These are phyloP conservation scores for Lycium ferocissimum DNA, from an alignment of 257 asterid genomes.

Conservation along the genomic window DNA sequence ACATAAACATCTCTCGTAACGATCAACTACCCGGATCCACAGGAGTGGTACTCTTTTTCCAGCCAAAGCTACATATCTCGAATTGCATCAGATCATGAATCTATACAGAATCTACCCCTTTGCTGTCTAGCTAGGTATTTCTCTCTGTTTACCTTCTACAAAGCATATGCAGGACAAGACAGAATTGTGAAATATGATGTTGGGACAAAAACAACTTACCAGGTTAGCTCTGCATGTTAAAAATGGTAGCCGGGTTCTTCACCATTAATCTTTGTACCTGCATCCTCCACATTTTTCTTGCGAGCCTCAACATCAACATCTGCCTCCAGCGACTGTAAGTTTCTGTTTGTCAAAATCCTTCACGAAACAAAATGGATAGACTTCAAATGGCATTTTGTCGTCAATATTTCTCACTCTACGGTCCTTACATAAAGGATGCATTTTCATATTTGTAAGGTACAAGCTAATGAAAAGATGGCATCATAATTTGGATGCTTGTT, in stretches of 20 bases:
- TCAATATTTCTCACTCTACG: neutral
- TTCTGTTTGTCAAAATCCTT: constrained; percentile 79
- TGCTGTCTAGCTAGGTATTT: constrained; percentile 88
- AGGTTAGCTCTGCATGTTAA: neutral
- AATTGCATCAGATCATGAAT: neutral
- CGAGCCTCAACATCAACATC: constrained; percentile 81
- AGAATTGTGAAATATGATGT: constrained; percentile 4
- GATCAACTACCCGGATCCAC: neutral
- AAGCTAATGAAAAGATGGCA: neutral
- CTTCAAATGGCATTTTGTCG: neutral
- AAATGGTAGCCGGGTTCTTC: constrained; percentile 67
- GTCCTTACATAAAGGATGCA: neutral
- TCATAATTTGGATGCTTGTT: neutral
- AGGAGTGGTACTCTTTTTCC: neutral
- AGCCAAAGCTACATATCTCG: neutral
- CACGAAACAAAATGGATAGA: constrained; percentile 7
- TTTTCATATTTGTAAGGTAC: neutral
- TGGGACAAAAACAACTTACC: constrained; percentile 17
- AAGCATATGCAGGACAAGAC: neutral
- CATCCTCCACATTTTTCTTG: constrained; percentile 76
- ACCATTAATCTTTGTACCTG: constrained; percentile 70
- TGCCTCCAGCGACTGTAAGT: constrained; percentile 72
- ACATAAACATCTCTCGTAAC: neutral
- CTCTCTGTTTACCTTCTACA: constrained; percentile 89
- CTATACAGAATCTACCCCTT: constrained; percentile 65